These are phyloP conservation scores for Teratosphaeria nubilosa DNA, from an alignment of 2,329 filamentous ascomycete genomes.

Conservation along the genomic window DNA sequence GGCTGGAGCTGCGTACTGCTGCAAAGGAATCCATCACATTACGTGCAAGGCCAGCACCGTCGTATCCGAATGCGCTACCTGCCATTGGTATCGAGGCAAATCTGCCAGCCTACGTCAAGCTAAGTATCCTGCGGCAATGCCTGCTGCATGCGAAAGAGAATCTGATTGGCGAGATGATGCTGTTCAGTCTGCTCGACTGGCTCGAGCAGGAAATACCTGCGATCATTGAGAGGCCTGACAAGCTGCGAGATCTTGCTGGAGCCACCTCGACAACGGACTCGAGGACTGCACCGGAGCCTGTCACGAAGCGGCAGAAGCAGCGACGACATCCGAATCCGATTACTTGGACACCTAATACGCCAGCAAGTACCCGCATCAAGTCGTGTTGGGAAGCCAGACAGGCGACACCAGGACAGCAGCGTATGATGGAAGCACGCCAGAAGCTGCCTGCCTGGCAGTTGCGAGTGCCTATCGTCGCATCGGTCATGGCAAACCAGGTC, in stretches of 20 bases:
- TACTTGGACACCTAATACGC: conserved; percentile 50
- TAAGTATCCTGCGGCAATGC: conserved; percentile 74
- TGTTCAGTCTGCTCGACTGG: conserved; percentile 87
- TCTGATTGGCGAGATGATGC: conserved; percentile 75
- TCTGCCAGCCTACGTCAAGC: conserved; percentile 83
- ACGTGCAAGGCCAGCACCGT: conserved; percentile 60
- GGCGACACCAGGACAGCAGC: conserved; percentile 52
- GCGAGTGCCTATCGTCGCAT: conserved; percentile 63
- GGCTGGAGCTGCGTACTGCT: conserved; percentile 44
- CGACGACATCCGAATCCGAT: conserved; percentile 44
- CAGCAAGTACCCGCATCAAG: conserved; percentile 48
- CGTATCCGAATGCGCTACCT: conserved; percentile 59
- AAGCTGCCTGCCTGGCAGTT: conserved; percentile 81
- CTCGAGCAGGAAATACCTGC: conserved; percentile 70
- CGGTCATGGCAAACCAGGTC: conserved; percentile 69
- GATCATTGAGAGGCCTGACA: conserved; percentile 79
- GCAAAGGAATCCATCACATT: conserved; percentile 39
- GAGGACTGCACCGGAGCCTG: conserved; percentile 18
- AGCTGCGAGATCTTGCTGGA: conserved; percentile 71
- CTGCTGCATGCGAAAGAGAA: conserved; percentile 60
- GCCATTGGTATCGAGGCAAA: conserved; percentile 58
- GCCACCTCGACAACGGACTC: conserved; percentile 52
- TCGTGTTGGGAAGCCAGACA: conserved; percentile 62
- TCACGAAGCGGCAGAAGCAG: not conserved
- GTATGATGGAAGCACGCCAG: conserved; percentile 64